Base-by-base conservation (phyloP, 495 filamentous ascomycete species). In the Annulohypoxylon nitens region DNA sequence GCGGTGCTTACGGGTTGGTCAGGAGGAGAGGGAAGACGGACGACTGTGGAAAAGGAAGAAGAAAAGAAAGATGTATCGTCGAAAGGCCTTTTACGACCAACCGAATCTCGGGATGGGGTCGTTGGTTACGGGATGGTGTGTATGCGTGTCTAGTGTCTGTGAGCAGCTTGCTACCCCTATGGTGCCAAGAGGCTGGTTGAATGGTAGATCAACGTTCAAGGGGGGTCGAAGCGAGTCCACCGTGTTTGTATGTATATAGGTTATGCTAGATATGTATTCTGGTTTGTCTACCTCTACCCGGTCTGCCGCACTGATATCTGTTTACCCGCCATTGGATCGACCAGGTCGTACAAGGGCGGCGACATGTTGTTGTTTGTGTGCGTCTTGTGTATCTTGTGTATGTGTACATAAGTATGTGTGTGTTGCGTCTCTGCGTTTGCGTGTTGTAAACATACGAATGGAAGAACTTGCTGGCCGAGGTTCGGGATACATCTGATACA, bases 311-410 rank as follows among this genome's bases (percentile, higher is more conserved):
- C 50, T 63, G 55, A 61, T 70, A 74, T 67, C 53, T 74, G 71
- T 70, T 70, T 70, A 59, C 25, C 41, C 36, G 55, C 51, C 71
- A 74, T 74, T 74, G 71, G 71, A 54, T 74, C 71, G 18, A 43
- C 57, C 26, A 36, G 20, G 50, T 70, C 33, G 61, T 50, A 70
- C 71, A 70, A 64, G 34, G 47, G 50, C 71, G 62, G 47, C 14
- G 23, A 25, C 47, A 67, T 74, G 51, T 58, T 48, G 50, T 54
- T 67, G 39, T 43, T 43, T 43, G 39, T 14, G 39, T 43, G 10
- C 20, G 20, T 23, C 20, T 23, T 23, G 20, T 23, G 20, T 23
- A 23, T 43, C 12, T 14, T 39, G 36, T 39, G 36, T 39, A 9
- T 39, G 36, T 39, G 36, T 39, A 12, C 11, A 9, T 12, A 12